Evolutionary conservation across 2,329 filamentous ascomycete species (phyloP).

Genomic region (Fusarium equiseti): DNA sequence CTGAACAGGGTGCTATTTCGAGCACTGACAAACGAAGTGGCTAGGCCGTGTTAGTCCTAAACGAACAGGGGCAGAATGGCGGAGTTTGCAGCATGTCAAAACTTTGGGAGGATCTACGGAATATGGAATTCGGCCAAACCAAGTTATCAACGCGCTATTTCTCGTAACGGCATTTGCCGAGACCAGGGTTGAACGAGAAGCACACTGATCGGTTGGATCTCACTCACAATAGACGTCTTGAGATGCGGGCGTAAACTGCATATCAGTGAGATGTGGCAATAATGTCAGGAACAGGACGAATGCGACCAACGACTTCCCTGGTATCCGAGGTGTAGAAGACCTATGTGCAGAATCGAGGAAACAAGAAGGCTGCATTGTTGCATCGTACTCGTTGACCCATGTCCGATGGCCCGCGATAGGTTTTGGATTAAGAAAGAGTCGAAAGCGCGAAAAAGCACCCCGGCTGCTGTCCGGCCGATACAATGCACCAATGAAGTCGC

Average conservation of each 20-base stretch:
- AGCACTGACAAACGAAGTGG: conserved; percentile 10
- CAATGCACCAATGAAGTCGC: conserved; percentile 2
- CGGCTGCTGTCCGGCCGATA: background rate
- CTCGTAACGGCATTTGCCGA: conserved; percentile 38
- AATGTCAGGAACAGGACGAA: conserved; percentile 16
- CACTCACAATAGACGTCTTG: conserved; percentile 14
- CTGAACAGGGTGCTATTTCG: conserved; percentile 46
- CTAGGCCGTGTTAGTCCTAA: conserved; percentile 19
- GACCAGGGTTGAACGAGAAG: conserved; percentile 16
- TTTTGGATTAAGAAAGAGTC: conserved; percentile 13
- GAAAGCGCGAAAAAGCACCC: conserved; percentile 3
- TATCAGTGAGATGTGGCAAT: background rate
- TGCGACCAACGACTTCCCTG: background rate
- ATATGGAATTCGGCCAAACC: conserved; percentile 2
- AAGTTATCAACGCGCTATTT: conserved; percentile 19
- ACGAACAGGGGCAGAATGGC: conserved; percentile 22
- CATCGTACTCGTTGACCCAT: conserved; percentile 1
- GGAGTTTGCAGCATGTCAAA: conserved; percentile 28
- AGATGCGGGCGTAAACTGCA: conserved; percentile 13
- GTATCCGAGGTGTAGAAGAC: background rate
- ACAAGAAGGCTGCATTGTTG: conserved; percentile 11
- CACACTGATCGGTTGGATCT: background rate
- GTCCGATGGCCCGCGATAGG: background rate
- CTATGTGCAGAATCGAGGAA: conserved; percentile 10
- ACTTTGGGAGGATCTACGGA: conserved; percentile 22